Evolutionary conservation across 2,329 filamentous ascomycete genomes (phyloP).

Genomic region (Pyrenophora teres): DNA sequence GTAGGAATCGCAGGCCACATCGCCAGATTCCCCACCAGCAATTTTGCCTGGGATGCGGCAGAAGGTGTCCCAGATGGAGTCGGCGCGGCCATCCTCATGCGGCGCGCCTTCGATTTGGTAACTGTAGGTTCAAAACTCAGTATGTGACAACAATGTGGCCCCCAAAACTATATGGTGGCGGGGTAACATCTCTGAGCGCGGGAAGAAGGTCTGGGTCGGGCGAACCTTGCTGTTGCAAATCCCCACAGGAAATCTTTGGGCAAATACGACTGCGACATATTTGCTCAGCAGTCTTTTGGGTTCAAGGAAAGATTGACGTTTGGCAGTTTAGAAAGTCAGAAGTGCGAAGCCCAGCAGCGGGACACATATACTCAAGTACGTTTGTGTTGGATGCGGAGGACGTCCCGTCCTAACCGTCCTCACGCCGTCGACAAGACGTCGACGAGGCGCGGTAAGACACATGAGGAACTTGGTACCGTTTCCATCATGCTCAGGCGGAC

Average conservation of each 20-base stretch:
- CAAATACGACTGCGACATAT: slow-evolving; percentile 45
- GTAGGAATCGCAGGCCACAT: slow-evolving; percentile 84
- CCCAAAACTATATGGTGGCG: slow-evolving; percentile 21
- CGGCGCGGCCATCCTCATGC: slow-evolving; percentile 75
- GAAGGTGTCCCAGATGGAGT: slow-evolving; percentile 91
- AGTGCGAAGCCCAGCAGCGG: slow-evolving; percentile 18
- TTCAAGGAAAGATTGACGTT: slow-evolving; percentile 9
- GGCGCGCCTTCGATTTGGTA: slow-evolving; percentile 86
- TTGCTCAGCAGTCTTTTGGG: slow-evolving; percentile 11
- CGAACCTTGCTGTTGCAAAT: slow-evolving; percentile 50
- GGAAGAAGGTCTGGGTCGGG: slow-evolving; percentile 25
- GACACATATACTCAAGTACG: slow-evolving; percentile 41
- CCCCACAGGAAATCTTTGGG: slow-evolving; percentile 50
- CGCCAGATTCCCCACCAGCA: slow-evolving; percentile 74
- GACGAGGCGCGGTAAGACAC: slow-evolving; percentile 32
- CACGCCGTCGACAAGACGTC: slow-evolving; percentile 35
- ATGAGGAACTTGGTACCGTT: slow-evolving; percentile 24
- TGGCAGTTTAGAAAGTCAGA: slow-evolving; percentile 9
- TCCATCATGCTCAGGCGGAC: slow-evolving; percentile 23
- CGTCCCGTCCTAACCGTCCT: slow-evolving; percentile 45
- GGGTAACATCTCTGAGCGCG: slow-evolving; percentile 20
- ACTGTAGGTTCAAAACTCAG: slow-evolving; percentile 54
- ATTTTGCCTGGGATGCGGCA: slow-evolving; percentile 81
- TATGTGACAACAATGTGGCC: slow-evolving; percentile 11
- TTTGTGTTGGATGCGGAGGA: slow-evolving; percentile 37